Base-by-base conservation (phyloP, 1,284 basidiomycete genomes). In the Cutaneotrichosporon mucoides region DNA sequence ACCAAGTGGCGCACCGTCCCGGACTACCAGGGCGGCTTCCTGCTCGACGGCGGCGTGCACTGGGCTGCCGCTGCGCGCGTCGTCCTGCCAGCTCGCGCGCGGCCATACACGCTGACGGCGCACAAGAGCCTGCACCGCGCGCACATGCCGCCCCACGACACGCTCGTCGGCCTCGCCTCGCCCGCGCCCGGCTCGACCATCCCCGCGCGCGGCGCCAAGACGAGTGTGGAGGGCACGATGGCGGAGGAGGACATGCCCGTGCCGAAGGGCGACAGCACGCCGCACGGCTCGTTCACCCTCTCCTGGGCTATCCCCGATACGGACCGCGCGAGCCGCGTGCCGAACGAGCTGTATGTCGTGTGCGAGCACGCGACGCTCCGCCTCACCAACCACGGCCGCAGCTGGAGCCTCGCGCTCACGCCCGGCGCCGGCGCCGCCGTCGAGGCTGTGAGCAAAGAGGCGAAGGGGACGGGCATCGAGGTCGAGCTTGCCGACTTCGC, bases 1-100 rank as follows among this genome's bases (percentile, higher is more conserved):
- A 90, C 88, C 0, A 83, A 85, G 35, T 92, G 89, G 89, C 81
- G 89, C 48, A 89, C 86, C 2, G 79, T 88, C 55, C 89, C 89
- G n/a, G 73, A 90, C 85, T 90, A 90, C 70, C 89, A 91, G 80
- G 89, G 89, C 38, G 72, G 71, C 16, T 79, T 79, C 72, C 62
- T 79, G 41, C 70, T 78, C 48, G 77, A 79, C 51, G 77, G 76
- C 11, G 76, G 77, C 36, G 76, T 79, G 5, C 76, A 77, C 59
- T 68, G 65, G 44, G 67, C 69, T 7, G 76, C 75, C 1, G 47
- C 71, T 2, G 64, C 76, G 49, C 67, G 77, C 13, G 65, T 64
- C 3, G 67, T 76, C 34, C 66, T 76, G 2, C 72, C 72, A 11
- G 9, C 5, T 1, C 2, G 15, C 0, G 51, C 33, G 0, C 69